Base-by-base conservation (phyloP, 1,139 yeast species). In the Ogataea hybrid region DNA sequence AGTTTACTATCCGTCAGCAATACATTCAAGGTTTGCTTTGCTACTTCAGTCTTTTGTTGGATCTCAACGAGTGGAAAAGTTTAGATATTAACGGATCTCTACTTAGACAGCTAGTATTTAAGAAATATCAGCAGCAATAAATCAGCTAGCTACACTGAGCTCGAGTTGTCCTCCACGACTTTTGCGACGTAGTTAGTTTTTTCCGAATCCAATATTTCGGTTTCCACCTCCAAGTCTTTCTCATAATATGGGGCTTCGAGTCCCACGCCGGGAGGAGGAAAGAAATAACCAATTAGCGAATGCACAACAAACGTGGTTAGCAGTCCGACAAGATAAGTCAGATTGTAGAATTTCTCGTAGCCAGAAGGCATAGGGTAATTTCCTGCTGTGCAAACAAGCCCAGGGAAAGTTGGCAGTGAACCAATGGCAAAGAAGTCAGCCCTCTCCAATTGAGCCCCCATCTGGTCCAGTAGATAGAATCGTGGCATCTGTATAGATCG, bases 391-490 rank as follows among this genome's bases (percentile, higher is more conserved):
- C 44, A 44, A n/a, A 42, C 32, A 5, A 44, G 40, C 3, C 48
- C 48, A 9, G 48, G 46, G 7, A 44, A 23, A 11, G 45, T 42
- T 11, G 46, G 43, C 6, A 32, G 28, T 15, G 31, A 32, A 1
- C 48, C 48, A 18, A 44, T 31, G 1, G 35, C 20, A 6, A 39
- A 35, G 48, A 36, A 5, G 25, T 9, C 3, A 42, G 12, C 6
- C 48, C 48, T 7, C 48, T 17, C 48, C 48, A 44, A 33, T 44
- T 44, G 21, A 42, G n/a, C 6, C 48, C 48, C 32, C 39, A 44
- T 23, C 30, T 39, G 14, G 37, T 28, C 48, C 48, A 44, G 31
- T 44, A 44, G 25, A 44, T 31, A 6, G 48, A 44, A 2, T 37
- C 31, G 1, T 44, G 37, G 4, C 43, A 38, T 12, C 44, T 28